Evolutionary conservation across 345 rosid species (phyloP).

Genomic region (Ceriops tagal): DNA sequence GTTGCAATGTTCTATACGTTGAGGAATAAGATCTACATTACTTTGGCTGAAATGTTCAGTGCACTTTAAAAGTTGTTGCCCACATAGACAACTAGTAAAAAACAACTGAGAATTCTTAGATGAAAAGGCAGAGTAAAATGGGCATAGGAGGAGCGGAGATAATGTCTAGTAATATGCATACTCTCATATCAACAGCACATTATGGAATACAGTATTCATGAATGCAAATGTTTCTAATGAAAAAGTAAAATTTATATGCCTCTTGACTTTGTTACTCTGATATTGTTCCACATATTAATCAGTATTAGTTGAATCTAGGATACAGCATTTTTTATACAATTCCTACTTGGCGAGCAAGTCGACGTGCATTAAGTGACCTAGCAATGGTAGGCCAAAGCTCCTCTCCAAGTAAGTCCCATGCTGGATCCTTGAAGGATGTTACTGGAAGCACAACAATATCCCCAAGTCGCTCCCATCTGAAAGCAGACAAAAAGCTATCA

Average conservation of each 20-base stretch:
- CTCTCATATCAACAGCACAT: too few species aligned
- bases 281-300: not conserved
- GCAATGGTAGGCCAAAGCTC: slow-evolving; percentile 78
- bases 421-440: slow-evolving; percentile 70
- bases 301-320: not conserved
- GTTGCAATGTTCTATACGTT: too few species aligned
- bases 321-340: not conserved
- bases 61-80: not conserved
- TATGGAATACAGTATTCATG: not conserved
- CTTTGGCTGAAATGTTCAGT: not conserved
- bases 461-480: slow-evolving; percentile 89
- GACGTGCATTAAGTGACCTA: slow-evolving; percentile 52
- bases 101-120: not conserved
- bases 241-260: not conserved
- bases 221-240: not conserved
- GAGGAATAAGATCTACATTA: too few species aligned
- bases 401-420: slow-evolving; percentile 59
- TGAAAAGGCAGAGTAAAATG: too few species aligned
- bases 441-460: slow-evolving; percentile 83
- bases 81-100: not conserved
- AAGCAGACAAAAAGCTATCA: slow-evolving; percentile 8
- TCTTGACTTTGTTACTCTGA: too few species aligned
- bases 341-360: slow-evolving; percentile 75
- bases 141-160: too few species aligned
- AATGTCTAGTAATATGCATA: too few species aligned